phyloP scores from a whole-genome alignment of 2,329 filamentous ascomycete genomes.

The Fusarium sambucinum region DNA sequence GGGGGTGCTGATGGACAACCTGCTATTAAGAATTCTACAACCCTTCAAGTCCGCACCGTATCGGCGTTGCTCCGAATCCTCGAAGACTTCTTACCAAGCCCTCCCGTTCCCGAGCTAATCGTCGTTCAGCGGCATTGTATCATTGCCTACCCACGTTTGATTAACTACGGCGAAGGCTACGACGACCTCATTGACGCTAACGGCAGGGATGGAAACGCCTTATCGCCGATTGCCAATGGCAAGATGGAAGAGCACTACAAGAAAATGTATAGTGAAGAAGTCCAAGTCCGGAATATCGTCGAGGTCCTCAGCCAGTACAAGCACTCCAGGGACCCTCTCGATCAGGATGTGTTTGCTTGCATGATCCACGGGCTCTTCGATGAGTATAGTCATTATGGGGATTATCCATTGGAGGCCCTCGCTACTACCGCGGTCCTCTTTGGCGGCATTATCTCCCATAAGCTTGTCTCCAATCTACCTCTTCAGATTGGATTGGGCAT shows the following conservation, averaged over 20 bases:
- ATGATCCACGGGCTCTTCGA: slow-evolving; percentile 99
- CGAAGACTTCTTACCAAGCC: slow-evolving; percentile 73
- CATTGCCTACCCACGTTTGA: slow-evolving; percentile 90
- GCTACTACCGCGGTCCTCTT: slow-evolving; percentile 97
- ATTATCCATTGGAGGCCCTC: slow-evolving; percentile 95
- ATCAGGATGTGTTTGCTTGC: slow-evolving; percentile 96
- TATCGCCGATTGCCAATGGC: slow-evolving; percentile 82
- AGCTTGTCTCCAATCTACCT: slow-evolving; percentile 88
- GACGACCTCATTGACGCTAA: slow-evolving; percentile 93
- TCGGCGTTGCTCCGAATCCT: slow-evolving; percentile 83
- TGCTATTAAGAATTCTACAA: slow-evolving; percentile 72
- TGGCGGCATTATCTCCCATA: slow-evolving; percentile 94
- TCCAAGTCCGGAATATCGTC: slow-evolving; percentile 87
- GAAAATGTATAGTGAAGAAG: slow-evolving; percentile 94
- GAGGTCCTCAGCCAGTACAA: slow-evolving; percentile 89
- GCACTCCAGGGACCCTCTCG: slow-evolving; percentile 81
- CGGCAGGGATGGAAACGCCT: slow-evolving; percentile 81
- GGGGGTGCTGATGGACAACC: slow-evolving; percentile 70
- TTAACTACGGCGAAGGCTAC: slow-evolving; percentile 94
- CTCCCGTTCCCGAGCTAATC: slow-evolving; percentile 76
- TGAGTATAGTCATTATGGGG: slow-evolving; percentile 94
- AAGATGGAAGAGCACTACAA: slow-evolving; percentile 99
- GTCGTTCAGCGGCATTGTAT: slow-evolving; percentile 88
- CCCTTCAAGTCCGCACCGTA: slow-evolving; percentile 87
- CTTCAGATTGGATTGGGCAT: slow-evolving; percentile 95